A percentile compares a stretch with the other conserved stretches of the same genome.
Evolutionary conservation across 768 basidiomycete species (phyloP).

Genomic region (Pholiota conissans): DNA sequence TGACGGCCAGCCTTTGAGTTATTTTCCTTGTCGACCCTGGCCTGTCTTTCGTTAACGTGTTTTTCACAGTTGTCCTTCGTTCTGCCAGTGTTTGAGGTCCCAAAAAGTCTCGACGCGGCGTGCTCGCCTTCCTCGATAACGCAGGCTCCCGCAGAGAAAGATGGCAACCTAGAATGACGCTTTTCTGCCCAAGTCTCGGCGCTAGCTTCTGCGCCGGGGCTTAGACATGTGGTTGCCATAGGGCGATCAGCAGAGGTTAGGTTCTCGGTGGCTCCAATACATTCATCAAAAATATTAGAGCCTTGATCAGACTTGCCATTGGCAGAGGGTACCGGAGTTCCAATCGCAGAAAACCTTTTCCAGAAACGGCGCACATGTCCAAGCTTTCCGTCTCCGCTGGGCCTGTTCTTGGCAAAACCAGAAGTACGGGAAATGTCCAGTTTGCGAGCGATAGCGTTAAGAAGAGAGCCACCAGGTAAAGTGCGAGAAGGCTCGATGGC

Average conservation of each 20-base stretch:
- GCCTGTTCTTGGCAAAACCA: background rate
- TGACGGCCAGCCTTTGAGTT: background rate
- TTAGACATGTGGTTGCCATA: background rate
- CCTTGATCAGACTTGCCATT: background rate
- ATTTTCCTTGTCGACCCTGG: background rate
- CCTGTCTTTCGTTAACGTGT: background rate
- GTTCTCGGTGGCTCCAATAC: background rate
- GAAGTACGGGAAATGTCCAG: background rate
- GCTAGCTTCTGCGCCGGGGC: background rate
- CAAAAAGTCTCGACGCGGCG: conserved; percentile 18
- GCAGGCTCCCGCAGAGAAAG: background rate
- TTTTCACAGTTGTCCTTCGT: background rate
- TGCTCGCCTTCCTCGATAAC: conserved; percentile 19
- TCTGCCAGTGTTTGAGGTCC: conserved; percentile 9
- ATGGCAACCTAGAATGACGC: background rate
- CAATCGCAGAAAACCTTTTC: conserved; percentile 9
- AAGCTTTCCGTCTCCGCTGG: background rate
- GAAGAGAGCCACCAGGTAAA: background rate
- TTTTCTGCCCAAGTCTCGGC: background rate
- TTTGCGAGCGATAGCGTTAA: background rate
- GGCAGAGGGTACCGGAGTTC: background rate
- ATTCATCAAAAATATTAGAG: background rate
- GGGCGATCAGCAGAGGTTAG: background rate
- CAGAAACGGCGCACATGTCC: background rate
- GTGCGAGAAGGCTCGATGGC: background rate